Conservation (phyloP, 2,329 filamentous ascomycete species). For the Parastagonospora nodorum region DNA sequence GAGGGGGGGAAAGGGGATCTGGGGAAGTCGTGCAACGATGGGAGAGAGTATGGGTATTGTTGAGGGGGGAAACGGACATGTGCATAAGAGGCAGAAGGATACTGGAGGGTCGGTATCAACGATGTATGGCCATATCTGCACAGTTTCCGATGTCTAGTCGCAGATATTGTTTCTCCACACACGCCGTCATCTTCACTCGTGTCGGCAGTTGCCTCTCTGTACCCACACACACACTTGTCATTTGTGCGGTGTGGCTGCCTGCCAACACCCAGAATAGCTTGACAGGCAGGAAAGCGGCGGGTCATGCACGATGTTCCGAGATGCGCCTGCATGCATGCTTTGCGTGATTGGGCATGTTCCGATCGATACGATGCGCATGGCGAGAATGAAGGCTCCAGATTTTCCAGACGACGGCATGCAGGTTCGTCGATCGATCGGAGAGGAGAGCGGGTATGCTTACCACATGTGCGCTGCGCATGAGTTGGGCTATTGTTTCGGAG, state of each 20-base stretch:
- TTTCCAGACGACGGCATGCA: neutral
- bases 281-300: neutral
- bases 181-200: too few relatives aligned
- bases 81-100: too few relatives aligned
- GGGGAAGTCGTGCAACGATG: neutral
- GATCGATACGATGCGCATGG: neutral
- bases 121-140: too few relatives aligned
- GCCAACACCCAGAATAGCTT: slow-evolving; percentile 1
- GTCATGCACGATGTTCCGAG: slow-evolving; percentile 9
- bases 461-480: too few relatives aligned
- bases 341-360: neutral
- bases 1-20: neutral
- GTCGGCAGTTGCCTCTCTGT: too few relatives aligned
- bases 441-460: too few relatives aligned
- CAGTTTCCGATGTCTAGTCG: too few relatives aligned
- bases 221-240: too few relatives aligned
- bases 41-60: slow-evolving; percentile 1
- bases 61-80: too few relatives aligned
- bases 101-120: too few relatives aligned
- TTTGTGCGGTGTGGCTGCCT: neutral
- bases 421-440: neutral
- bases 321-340: neutral
- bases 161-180: too few relatives aligned
- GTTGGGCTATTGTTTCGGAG: too few relatives aligned
- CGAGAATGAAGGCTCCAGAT: neutral